phyloP scores from a whole-genome alignment of 257 asterid genomes.

The Scutellaria barbata region DNA sequence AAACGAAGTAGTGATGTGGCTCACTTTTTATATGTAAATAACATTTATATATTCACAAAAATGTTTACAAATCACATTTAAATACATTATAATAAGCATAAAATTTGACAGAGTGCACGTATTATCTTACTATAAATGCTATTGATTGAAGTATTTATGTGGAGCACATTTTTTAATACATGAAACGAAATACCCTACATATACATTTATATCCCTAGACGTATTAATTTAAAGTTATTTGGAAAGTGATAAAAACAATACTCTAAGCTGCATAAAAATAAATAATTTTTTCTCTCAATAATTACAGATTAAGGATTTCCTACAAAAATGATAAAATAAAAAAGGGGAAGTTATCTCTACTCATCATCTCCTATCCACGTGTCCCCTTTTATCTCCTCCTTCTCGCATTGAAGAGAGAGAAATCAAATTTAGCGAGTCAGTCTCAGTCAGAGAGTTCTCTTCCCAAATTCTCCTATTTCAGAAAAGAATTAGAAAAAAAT shows the following conservation, averaged over 20 bases:
- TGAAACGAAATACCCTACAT: neutral
- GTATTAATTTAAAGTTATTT: neutral
- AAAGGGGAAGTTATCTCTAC: constrained; percentile 29
- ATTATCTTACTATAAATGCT: too few species aligned
- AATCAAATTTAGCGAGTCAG: constrained; percentile 36
- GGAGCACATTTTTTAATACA: too few species aligned
- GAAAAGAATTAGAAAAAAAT: neutral
- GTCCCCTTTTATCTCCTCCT: constrained; percentile 38
- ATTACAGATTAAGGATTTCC: neutral
- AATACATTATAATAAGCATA: too few species aligned
- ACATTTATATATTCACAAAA: too few species aligned
- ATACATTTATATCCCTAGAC: too few species aligned
- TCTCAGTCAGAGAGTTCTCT: constrained; percentile 41
- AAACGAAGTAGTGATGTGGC: neutral
- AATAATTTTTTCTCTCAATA: neutral
- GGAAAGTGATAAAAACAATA: neutral
- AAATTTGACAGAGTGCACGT: too few species aligned
- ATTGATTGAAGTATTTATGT: too few species aligned
- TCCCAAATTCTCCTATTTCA: constrained; percentile 13
- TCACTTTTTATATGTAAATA: too few species aligned
- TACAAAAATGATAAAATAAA: neutral
- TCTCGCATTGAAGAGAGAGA: constrained; percentile 14
- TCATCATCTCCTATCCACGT: constrained; percentile 43
- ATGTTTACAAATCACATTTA: too few species aligned
- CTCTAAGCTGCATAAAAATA: neutral